Percentiles rank a stretch among this genome's conserved stretches.
Evolutionary conservation across 208 protist genomes (phyloP).

Genomic region (Phytomonas sp.): DNA sequence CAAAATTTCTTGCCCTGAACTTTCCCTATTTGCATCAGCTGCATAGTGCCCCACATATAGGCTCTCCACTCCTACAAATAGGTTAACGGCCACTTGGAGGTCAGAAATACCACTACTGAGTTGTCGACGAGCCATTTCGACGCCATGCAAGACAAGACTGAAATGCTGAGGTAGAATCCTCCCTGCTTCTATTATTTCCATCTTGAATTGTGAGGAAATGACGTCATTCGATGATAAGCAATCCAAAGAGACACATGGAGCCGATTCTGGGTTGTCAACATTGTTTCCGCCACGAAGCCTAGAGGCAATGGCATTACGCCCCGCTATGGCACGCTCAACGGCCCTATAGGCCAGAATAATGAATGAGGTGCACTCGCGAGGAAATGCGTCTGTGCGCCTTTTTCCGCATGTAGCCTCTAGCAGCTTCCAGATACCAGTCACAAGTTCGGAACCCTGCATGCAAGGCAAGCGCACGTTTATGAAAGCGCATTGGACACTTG

Average conservation of each 20-base stretch:
- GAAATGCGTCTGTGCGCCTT: conserved; percentile 44
- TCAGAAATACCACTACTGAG: conserved; percentile 29
- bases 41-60: conserved; percentile 24
- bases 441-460: conserved; percentile 52
- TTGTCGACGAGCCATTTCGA: conserved; percentile 25
- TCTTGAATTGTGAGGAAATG: background rate
- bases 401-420: conserved; percentile 40
- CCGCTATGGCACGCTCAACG: background rate
- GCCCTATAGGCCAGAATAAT: conserved; percentile 33
- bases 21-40: background rate
- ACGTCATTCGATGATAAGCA: background rate
- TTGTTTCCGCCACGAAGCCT: background rate
- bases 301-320: background rate
- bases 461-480: conserved; percentile 48
- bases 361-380: conserved; percentile 31
- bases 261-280: background rate
- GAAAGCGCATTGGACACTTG: conserved; percentile 20
- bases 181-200: background rate
- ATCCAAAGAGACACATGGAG: background rate
- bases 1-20: conserved; percentile 15
- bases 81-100: conserved; percentile 30
- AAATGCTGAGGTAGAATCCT: conserved; percentile 17
- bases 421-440: conserved; percentile 36
- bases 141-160: conserved; percentile 25
- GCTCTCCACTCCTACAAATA: conserved; percentile 22